Base-by-base conservation (phyloP, 805 yeast genomes). In the Suhomyces tanzawaensis region DNA sequence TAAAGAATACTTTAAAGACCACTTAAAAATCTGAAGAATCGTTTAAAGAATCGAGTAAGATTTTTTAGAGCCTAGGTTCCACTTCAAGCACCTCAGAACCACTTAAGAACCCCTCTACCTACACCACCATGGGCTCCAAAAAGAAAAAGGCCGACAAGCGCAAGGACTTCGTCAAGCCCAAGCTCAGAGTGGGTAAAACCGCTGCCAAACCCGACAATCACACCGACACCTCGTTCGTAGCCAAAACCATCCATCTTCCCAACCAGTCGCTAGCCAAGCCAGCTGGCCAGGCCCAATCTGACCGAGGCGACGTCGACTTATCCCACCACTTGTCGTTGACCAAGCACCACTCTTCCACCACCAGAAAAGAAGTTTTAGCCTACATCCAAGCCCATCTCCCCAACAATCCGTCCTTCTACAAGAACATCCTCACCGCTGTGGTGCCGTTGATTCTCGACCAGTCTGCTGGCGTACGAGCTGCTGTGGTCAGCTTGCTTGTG, bases 121-220 rank as follows among this genome's bases (percentile, higher is more conserved):
- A n/a, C n/a, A n/a, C n/a, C n/a, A n/a, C n/a, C n/a, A 40, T 36
- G 44, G 44, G 40, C 3, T 78, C 79, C 31, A 77, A 60, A 50
- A 74, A 69, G 58, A 83, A 79, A 65, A 74, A 68, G 62, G 64
- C 70, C 29, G 81, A 81, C 44, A 85, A 83, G 66, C 72, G 71
- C 55, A 83, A 82, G 62, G 95, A 85, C 53, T 85, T 85, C 57
- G 72, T 64, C 36, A 88, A 88, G 59, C 71, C 79, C 42, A 91
- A 87, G 68, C 74, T 93, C 36, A 83, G 76, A 53, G 97, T 93
- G 23, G 99, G 99, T 40, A 93, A 93, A 60, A 69, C 83, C 2
- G 77, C 78, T 14, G 78, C 80, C 4, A 78, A 77, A 45, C 79
- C 89, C 4, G 76, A 79, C 14, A 87, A 88, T 55, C 77, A 74